Conservation (phyloP, 768 basidiomycete species). For the Holtermanniella nyarrowii region DNA sequence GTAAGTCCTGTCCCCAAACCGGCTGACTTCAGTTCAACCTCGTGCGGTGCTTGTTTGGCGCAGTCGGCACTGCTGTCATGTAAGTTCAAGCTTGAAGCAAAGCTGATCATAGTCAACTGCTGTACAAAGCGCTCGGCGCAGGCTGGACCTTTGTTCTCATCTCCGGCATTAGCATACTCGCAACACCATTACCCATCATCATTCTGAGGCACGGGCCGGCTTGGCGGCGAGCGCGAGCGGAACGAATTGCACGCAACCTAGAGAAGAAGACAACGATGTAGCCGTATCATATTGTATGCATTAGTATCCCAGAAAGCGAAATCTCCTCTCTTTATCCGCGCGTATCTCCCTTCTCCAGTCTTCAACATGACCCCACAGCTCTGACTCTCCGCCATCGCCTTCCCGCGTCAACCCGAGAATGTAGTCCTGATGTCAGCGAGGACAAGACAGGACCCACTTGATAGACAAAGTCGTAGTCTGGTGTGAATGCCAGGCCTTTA, state of each 20-base stretch:
- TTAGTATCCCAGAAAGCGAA: constrained; percentile 31
- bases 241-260: constrained; percentile 7
- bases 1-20: constrained; percentile 14
- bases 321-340: constrained; percentile 22
- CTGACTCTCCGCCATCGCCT: constrained; percentile 18
- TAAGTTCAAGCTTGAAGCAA: neutral
- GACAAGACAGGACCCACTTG: neutral
- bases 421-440: constrained; percentile 22
- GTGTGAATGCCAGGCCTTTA: neutral
- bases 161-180: constrained; percentile 20
- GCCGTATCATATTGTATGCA: no score
- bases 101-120: constrained; percentile 7
- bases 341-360: constrained; percentile 26
- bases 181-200: constrained; percentile 21
- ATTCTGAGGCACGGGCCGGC: constrained; percentile 16
- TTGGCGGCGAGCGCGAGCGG: constrained; percentile 19
- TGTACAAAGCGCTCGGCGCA: constrained; percentile 24
- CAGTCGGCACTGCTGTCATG: constrained; percentile 28
- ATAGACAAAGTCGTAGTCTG: neutral
- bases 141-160: constrained; percentile 38
- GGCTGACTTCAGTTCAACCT: constrained; percentile 31
- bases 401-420: constrained; percentile 27
- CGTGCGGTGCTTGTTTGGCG: constrained; percentile 35
- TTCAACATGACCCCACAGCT: constrained; percentile 28
- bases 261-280: no score